These are phyloP conservation scores for Epichloe coenophiala DNA, from an alignment of 2,329 filamentous ascomycete species.

Conservation along the genomic window DNA sequence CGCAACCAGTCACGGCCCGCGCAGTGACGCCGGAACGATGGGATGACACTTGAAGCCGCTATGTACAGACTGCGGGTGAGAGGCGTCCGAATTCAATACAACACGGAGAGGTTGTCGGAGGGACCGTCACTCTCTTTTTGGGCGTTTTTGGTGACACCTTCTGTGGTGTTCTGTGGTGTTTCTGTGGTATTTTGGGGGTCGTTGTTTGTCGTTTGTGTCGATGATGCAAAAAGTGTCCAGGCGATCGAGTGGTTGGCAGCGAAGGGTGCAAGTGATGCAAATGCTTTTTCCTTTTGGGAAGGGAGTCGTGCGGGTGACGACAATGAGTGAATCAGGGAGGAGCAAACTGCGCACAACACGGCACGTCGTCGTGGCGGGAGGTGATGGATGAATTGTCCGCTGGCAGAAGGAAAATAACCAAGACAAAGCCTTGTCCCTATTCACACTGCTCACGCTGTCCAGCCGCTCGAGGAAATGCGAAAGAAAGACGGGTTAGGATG, in stretches of 20 bases:
- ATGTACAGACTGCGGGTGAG: not conserved
- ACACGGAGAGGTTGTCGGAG: not conserved
- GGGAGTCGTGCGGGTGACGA: not conserved
- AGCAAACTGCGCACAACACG: not conserved
- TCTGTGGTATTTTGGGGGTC: no score
- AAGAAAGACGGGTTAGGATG: not conserved
- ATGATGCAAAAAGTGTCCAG: not conserved
- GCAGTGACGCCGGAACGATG: no score
- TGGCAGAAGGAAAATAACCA: not conserved
- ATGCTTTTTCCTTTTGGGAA: not conserved
- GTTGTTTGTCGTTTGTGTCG: not conserved
- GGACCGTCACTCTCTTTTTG: not conserved
- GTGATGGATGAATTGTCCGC: not conserved
- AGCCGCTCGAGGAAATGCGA: conserved; percentile 6
- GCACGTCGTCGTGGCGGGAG: not conserved
- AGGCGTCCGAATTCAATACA: not conserved
- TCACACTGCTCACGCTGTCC: not conserved
- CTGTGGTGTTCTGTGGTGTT: no score
- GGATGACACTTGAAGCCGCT: no score
- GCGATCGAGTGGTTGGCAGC: not conserved
- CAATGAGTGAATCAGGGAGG: conserved; percentile 6
- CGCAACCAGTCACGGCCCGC: no score
- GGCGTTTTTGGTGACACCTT: no score
- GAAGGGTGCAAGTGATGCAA: not conserved
- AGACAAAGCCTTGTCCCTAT: not conserved